phyloP scores from a whole-genome alignment of 768 basidiomycete genomes.

The Pisolithus microcarpus region DNA sequence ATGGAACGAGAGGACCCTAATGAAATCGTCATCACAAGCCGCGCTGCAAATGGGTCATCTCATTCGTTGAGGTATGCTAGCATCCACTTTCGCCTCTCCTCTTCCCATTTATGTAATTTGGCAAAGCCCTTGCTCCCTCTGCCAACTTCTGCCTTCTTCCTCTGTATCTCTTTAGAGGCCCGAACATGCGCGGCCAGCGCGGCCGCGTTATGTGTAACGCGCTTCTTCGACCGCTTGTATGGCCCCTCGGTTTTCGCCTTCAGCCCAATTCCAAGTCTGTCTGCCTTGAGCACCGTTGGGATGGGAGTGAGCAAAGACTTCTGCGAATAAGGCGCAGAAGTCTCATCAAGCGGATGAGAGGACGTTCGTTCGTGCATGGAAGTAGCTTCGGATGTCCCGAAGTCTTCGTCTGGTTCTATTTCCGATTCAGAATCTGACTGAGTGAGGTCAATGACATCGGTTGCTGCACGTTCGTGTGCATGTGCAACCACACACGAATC shows the following conservation, averaged over 20 bases:
- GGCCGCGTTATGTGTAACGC: constrained; percentile 62
- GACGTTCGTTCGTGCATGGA: not conserved
- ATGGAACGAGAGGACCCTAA: not conserved
- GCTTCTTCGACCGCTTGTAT: constrained; percentile 56
- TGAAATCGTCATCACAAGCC: not conserved
- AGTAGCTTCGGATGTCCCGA: constrained; percentile 7
- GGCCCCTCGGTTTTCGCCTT: constrained; percentile 70
- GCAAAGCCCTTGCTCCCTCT: constrained; percentile 56
- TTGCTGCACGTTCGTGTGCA: not conserved
- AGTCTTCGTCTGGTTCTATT: constrained; percentile 7
- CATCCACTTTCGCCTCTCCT: constrained; percentile 45
- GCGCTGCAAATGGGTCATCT: not conserved
- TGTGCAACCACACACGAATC: not conserved
- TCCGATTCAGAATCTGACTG: constrained; percentile 37
- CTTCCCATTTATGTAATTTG: constrained; percentile 44
- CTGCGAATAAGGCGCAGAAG: constrained; percentile 27
- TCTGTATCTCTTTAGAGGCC: constrained; percentile 48
- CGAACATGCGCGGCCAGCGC: constrained; percentile 58
- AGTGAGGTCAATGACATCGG: constrained; percentile 56
- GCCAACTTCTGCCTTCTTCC: constrained; percentile 46
- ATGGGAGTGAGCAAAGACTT: constrained; percentile 71
- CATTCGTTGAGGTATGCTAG: constrained; percentile 58
- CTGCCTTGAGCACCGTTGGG: constrained; percentile 69
- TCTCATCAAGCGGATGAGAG: constrained; percentile 1
- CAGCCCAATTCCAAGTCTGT: constrained; percentile 74